A percentile compares a stretch with the other conserved stretches of the same genome.
phyloP scores from a whole-genome alignment of 768 basidiomycete species.

The Suillus alpinus region DNA sequence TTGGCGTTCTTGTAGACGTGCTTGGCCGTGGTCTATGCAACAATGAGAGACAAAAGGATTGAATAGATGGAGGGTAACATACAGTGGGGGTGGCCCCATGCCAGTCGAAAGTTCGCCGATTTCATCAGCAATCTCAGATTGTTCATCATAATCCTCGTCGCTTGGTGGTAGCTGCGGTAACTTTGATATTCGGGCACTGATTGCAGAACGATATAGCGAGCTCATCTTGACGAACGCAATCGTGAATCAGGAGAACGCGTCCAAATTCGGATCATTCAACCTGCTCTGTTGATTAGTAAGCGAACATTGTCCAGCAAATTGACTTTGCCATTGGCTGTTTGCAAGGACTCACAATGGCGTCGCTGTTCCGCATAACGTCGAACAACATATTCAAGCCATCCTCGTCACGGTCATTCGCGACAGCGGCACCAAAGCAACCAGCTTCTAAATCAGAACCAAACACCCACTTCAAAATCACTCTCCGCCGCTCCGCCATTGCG shows the following conservation, averaged over 20 bases:
- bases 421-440: neutral
- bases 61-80: conserved; percentile 27
- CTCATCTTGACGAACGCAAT: conserved; percentile 45
- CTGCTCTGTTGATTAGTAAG: neutral
- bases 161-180: conserved; percentile 56
- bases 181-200: conserved; percentile 72
- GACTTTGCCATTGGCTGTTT: neutral
- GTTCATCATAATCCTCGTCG: conserved; percentile 42
- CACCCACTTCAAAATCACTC: conserved; percentile 89
- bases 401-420: conserved; percentile 12
- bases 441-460: conserved; percentile 23
- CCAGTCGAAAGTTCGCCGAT: conserved; percentile 61
- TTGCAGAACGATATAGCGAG: conserved; percentile 70
- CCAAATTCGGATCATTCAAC: neutral
- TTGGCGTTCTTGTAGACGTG: conserved; percentile 29
- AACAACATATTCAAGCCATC: conserved; percentile 3
- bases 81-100: conserved; percentile 64
- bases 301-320: neutral
- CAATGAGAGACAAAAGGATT: conserved; percentile 16
- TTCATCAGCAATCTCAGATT: conserved; percentile 53
- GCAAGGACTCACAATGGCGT: conserved; percentile 9
- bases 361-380: conserved; percentile 6
- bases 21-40: conserved; percentile 10
- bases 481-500: conserved; percentile 83
- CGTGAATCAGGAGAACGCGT: conserved; percentile 1